Conservation (phyloP, 2,329 filamentous ascomycete species). For the Nigrospora sphaerica region DNA sequence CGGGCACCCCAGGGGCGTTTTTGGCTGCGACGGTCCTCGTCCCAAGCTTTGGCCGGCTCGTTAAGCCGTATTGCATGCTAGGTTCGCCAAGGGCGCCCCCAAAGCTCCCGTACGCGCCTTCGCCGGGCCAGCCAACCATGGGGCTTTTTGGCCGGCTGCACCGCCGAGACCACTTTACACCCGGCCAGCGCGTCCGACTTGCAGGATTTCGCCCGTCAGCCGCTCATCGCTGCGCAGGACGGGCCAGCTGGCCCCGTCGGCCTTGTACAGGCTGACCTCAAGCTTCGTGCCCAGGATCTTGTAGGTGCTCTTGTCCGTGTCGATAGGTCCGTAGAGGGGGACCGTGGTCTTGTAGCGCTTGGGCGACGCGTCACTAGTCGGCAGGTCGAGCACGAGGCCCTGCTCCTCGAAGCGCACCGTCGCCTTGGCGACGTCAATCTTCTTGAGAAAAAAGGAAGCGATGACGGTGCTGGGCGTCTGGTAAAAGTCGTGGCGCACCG, state of each 20-base stretch:
- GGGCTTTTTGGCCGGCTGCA: not conserved
- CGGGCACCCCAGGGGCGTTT: too few relatives aligned
- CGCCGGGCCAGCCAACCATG: too few relatives aligned
- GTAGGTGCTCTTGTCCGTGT: slow-evolving; percentile 66
- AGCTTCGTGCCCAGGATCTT: slow-evolving; percentile 86
- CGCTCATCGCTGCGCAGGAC: slow-evolving; percentile 73
- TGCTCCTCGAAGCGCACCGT: slow-evolving; percentile 61
- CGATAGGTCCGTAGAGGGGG: slow-evolving; percentile 69
- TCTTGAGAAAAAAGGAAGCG: slow-evolving; percentile 91
- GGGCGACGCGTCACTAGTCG: slow-evolving; percentile 67
- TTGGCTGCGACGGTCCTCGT: too few relatives aligned
- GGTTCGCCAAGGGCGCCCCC: too few relatives aligned
- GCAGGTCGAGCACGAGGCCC: slow-evolving; percentile 69
- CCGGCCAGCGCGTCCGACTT: slow-evolving; percentile 73
- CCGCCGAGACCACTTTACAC: slow-evolving; percentile 22
- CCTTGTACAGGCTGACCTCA: slow-evolving; percentile 67
- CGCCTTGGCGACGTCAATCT: slow-evolving; percentile 79
- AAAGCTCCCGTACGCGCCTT: too few relatives aligned
- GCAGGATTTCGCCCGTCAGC: slow-evolving; percentile 69
- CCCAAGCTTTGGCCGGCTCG: too few relatives aligned
- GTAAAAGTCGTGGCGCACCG: slow-evolving; percentile 86
- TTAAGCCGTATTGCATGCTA: too few relatives aligned
- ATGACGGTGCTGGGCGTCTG: slow-evolving; percentile 82
- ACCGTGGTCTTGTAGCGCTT: slow-evolving; percentile 75
- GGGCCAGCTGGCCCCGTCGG: slow-evolving; percentile 75